A percentile compares a stretch with the other conserved stretches of the same genome.
phyloP scores from a whole-genome alignment of 352 stramenopile species.

The Phytophthora fragariaefolia region DNA sequence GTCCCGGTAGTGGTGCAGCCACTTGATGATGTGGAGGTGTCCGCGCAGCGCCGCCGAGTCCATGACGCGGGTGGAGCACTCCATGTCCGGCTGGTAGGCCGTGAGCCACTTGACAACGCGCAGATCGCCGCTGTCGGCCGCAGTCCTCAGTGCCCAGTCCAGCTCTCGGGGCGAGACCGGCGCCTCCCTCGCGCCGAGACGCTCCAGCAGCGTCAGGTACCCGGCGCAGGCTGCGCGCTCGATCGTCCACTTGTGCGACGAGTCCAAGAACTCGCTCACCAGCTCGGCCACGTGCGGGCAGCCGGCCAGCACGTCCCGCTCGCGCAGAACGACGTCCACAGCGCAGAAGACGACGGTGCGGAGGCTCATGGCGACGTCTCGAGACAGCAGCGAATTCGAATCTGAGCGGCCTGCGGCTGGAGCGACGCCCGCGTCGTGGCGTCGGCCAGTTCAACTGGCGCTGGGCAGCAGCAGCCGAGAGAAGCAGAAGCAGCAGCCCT shows the following conservation, averaged over 20 bases:
- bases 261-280: conserved; percentile 63
- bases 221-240: conserved; percentile 59
- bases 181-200: conserved; percentile 43
- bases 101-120: conserved; percentile 69
- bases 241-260: conserved; percentile 65
- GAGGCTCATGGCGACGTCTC: conserved; percentile 19
- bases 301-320: conserved; percentile 55
- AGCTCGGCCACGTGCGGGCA: conserved; percentile 52
- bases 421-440: background rate
- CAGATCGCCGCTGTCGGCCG: conserved; percentile 74
- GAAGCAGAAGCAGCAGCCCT: background rate
- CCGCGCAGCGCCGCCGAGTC: conserved; percentile 78
- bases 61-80: conserved; percentile 75
- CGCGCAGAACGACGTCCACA: conserved; percentile 50
- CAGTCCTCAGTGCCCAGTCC: conserved; percentile 72
- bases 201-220: conserved; percentile 60
- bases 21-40: conserved; percentile 74
- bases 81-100: conserved; percentile 55
- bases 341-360: conserved; percentile 37
- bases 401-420: conserved; percentile 8
- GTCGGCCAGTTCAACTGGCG: conserved; percentile 17
- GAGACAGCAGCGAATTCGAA: conserved; percentile 21
- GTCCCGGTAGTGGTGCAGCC: conserved; percentile 67
- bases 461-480: too few relatives aligned
- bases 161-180: conserved; percentile 58